phyloP scores from a whole-genome alignment of 75 land plant species.

The Selaginella moellendorffii region DNA sequence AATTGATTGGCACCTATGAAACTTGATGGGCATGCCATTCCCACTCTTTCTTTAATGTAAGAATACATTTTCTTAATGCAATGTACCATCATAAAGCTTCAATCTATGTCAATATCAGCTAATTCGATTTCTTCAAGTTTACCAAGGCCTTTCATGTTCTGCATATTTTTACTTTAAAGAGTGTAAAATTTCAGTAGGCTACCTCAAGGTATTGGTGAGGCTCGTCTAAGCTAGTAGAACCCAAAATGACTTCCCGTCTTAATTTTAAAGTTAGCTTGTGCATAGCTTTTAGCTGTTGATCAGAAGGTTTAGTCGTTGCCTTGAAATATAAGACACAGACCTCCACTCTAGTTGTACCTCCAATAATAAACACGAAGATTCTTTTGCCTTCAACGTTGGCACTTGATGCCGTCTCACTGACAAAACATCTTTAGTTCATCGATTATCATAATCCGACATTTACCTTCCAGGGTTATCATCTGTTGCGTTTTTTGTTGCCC shows the following conservation, averaged over 20 bases:
- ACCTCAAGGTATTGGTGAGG: conserved; percentile 87
- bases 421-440: no score
- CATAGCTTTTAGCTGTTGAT: conserved; percentile 53
- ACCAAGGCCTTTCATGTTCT: conserved; percentile 37
- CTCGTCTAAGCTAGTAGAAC: conserved; percentile 84
- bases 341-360: conserved; percentile 95
- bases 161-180: conserved; percentile 4
- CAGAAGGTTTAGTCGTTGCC: no score
- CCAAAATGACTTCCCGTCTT: conserved; percentile 69
- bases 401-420: background rate
- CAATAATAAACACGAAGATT: conserved; percentile 75
- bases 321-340: conserved; percentile 25
- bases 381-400: conserved; percentile 60
- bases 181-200: conserved; percentile 2
- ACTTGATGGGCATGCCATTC: no score
- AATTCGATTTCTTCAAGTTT: conserved; percentile 19
- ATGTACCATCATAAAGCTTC: no score
- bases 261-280: conserved; percentile 76
- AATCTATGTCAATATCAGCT: no score
- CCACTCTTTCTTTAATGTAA: no score
- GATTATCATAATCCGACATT: no score
- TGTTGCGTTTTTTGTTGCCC: background rate
- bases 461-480: background rate
- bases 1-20: no score
- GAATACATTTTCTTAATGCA: no score